Evolutionary conservation across 2,329 filamentous ascomycete genomes (phyloP), one percentile per base, ranked within the genome.

Genomic region (Talaromyces sp.): DNA sequence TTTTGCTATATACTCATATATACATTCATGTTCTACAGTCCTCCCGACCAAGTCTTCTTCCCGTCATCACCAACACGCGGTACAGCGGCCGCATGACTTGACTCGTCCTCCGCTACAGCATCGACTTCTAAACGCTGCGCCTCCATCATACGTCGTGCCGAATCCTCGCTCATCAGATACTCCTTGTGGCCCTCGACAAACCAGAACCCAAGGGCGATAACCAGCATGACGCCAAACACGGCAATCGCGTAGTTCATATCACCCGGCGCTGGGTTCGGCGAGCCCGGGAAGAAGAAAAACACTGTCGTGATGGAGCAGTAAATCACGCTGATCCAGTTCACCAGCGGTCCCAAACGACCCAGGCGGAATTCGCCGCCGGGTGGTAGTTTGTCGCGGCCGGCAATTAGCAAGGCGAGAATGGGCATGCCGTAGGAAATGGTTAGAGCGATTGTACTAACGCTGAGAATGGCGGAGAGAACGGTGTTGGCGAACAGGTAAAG

Each of bases 171-270:
- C 61, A 67, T 65, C 19, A 75, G 64, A 71, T 79, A 69, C 53
- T 76, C 70, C 26, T 68, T 65, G 4, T 74, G 74, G 1, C 81
- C 82, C 65, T 77, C 75, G 43, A 81, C 56, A 41, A 83, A 70
- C 81, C 81, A 84, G 62, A 83, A 84, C 0, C 69, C 73, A 1
- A 82, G 43, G 0, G 80, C 74, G 8, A 83, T 73, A 2, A 82
- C 71, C 56, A 84, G 63, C 81, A 84, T 82, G 24, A 83, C 75
- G 1, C 80, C 82, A 64, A 84, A 84, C 0, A 84, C 81, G 0
- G 79, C 82, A 64, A 84, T 83, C 6, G 82, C 82, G 65, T 79
- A 84, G 68, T 84, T 84, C 82, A 84, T 84, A 61, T 84, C 80
- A n/a, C 71, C 69, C 0, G 73, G 67, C 0, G 75, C 63, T 0